Evolutionary conservation across 1,284 basidiomycete genomes (phyloP).

Genomic region (Dichomitus squalens): DNA sequence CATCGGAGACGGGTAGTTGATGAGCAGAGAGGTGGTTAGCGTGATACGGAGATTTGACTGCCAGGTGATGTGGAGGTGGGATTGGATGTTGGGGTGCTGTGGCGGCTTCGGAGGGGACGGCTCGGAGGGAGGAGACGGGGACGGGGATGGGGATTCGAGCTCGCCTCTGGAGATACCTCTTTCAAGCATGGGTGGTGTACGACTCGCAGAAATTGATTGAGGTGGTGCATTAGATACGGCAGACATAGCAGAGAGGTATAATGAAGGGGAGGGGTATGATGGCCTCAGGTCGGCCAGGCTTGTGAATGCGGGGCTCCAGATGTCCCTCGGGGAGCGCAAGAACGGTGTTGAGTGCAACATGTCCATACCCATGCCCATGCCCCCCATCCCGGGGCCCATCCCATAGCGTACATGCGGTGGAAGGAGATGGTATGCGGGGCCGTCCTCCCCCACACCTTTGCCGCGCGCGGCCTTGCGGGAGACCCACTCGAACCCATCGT

Average conservation of each 20-base stretch:
- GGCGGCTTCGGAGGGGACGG: constrained; percentile 28
- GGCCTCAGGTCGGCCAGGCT: constrained; percentile 33
- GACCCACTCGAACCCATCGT: constrained; percentile 75
- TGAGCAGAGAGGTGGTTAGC: constrained; percentile 89
- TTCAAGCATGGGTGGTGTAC: constrained; percentile 11
- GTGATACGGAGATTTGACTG: constrained; percentile 80
- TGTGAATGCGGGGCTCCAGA: constrained; percentile 50
- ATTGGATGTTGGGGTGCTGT: constrained; percentile 69
- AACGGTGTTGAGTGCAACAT: constrained; percentile 60
- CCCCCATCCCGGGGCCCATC: constrained; percentile 39
- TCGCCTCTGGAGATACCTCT: constrained; percentile 1
- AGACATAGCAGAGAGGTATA: constrained; percentile 34
- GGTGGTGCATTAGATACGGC: constrained; percentile 23
- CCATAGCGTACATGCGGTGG: constrained; percentile 75
- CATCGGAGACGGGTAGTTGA: constrained; percentile 93
- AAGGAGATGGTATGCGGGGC: constrained; percentile 64
- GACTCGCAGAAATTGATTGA: constrained; percentile 8
- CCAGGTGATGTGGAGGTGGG: constrained; percentile 77
- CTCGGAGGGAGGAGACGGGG: constrained; percentile 4
- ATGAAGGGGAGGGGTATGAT: constrained; percentile 31
- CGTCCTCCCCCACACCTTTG: constrained; percentile 51
- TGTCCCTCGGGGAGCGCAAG: constrained; percentile 47
- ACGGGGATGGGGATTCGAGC: constrained; percentile 3
- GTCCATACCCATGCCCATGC: constrained; percentile 46
- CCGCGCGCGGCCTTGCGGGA: constrained; percentile 58